Evolutionary conservation across 768 basidiomycete species (phyloP), one percentile per base, ranked within the genome.

Genomic region (Harrya chromipes): DNA sequence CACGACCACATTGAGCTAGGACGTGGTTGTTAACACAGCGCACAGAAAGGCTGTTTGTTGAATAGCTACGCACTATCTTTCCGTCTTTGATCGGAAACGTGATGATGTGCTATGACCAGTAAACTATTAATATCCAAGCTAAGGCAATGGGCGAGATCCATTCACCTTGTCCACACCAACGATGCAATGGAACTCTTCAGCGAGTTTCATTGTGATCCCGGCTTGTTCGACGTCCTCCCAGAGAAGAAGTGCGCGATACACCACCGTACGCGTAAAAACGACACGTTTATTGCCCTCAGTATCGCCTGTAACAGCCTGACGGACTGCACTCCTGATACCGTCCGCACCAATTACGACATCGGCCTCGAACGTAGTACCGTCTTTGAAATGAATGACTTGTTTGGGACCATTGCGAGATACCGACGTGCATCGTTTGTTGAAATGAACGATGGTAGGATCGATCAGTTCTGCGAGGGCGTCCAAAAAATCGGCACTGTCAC

Each of bases 241-340:
- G 10, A 74, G 67, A 13, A 83, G 64, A 9, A 83, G 54, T 1
- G 72, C 75, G 36, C 81, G 74, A 60, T 78, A 81, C 4, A 76
- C 78, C 29, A 72, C 68, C 3, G 72, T 73, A 47, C 75, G 72
- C 17, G 75, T 74, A 61, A 74, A 83, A 14, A 60, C 60, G 11
- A 75, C 61, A 37, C 60, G 60, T 13, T 11, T 29, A 19, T 52
- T 47, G 11, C 57, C 44, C 16, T 53, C 52, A 1, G 56, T 59
- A n/a, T 33, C 33, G 33, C 64, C 69, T 3, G 66, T 56, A 14
- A 81, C 72, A 43, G 64, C 67, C 35, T 53, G 54, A 34, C 80
- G 74, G 16, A 72, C 62, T 4, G 62, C 55, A 54, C 72, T 72
- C 51, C 61, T 63, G 54, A 71, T 65, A 2, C 66, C 70, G 49